Evolutionary conservation across 176 grass and related monocot species (phyloP).

Genomic region (Musa beccarii): DNA sequence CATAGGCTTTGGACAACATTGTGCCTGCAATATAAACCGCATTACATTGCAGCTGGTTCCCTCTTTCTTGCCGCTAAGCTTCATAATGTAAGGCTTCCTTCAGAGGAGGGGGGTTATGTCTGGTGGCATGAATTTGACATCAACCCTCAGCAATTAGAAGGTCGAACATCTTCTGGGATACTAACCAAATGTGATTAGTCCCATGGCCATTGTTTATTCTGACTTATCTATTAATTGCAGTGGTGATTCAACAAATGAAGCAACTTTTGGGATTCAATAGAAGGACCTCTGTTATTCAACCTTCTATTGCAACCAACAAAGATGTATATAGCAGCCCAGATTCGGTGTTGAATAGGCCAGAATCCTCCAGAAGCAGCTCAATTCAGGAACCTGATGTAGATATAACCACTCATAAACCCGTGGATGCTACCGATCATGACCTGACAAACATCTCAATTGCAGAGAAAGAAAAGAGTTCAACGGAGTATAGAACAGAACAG

Average conservation of each 20-base stretch:
- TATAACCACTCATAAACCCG: not conserved
- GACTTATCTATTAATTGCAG: slow-evolving; percentile 17
- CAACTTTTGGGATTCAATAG: slow-evolving; percentile 31
- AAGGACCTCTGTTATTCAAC: slow-evolving; percentile 3
- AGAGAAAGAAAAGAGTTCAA: not conserved
- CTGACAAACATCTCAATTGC: not conserved
- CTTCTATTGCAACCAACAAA: slow-evolving; percentile 8
- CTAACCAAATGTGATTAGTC: not conserved
- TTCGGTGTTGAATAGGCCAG: slow-evolving; percentile 19
- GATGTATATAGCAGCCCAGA: slow-evolving; percentile 24
- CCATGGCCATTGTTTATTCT: not conserved
- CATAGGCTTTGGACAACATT: slow-evolving; percentile 40
- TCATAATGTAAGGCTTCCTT: slow-evolving; percentile 29
- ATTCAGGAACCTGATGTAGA: slow-evolving; percentile 19
- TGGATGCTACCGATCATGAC: not conserved
- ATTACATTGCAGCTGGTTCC: slow-evolving; percentile 49
- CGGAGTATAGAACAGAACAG: not conserved
- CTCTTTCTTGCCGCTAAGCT: slow-evolving; percentile 36
- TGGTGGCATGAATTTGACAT: slow-evolving; percentile 56
- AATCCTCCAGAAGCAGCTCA: slow-evolving; percentile 21
- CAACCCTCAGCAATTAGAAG: slow-evolving; percentile 37
- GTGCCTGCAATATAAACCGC: slow-evolving; percentile 46
- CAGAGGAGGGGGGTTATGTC: slow-evolving; percentile 19
- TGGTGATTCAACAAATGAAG: slow-evolving; percentile 44
- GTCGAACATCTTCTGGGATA: not conserved